A percentile compares a stretch with the other conserved stretches of the same genome.
Conservation (phyloP, 2,329 filamentous ascomycete genomes). For the Aspergillus ibericus region DNA sequence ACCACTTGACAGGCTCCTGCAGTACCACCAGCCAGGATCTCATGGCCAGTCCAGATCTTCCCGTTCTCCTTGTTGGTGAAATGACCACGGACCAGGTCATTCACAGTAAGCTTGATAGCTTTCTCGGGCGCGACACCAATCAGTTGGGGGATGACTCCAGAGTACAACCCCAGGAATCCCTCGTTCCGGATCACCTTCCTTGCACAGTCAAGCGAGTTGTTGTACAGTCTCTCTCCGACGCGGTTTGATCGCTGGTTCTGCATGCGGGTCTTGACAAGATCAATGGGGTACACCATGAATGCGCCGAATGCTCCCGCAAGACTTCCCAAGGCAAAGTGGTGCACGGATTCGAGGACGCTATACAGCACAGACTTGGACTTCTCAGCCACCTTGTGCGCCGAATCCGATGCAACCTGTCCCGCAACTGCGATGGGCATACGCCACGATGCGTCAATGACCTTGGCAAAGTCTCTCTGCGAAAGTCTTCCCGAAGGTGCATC, state of each 20-base stretch:
- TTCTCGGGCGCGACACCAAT: slow-evolving; percentile 99
- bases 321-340: slow-evolving; percentile 88
- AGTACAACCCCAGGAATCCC: slow-evolving; percentile 85
- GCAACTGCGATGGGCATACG: slow-evolving; percentile 63
- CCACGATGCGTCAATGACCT: slow-evolving; percentile 94
- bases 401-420: slow-evolving; percentile 46
- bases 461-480: slow-evolving; percentile 80
- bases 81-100: slow-evolving; percentile 79
- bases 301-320: slow-evolving; percentile 94
- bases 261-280: slow-evolving; percentile 97
- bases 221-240: slow-evolving; percentile 86
- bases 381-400: slow-evolving; percentile 55
- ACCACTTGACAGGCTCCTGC: slow-evolving; percentile 96
- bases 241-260: slow-evolving; percentile 88
- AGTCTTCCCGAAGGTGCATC: slow-evolving; percentile 86
- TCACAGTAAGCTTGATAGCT: slow-evolving; percentile 98
- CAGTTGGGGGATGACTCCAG: slow-evolving; percentile 89
- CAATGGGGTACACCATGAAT: slow-evolving; percentile 99
- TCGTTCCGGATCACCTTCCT: slow-evolving; percentile 92
- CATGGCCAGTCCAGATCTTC: slow-evolving; percentile 67
- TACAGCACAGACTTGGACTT: slow-evolving; percentile 60
- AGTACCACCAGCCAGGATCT: slow-evolving; percentile 82
- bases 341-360: slow-evolving; percentile 71
- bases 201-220: slow-evolving; percentile 95
- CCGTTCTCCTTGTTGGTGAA: slow-evolving; percentile 73